A percentile compares a stretch with the other conserved stretches of the same genome.
Evolutionary conservation across 495 filamentous ascomycete genomes (phyloP).

Genomic region (Tuber borchii): DNA sequence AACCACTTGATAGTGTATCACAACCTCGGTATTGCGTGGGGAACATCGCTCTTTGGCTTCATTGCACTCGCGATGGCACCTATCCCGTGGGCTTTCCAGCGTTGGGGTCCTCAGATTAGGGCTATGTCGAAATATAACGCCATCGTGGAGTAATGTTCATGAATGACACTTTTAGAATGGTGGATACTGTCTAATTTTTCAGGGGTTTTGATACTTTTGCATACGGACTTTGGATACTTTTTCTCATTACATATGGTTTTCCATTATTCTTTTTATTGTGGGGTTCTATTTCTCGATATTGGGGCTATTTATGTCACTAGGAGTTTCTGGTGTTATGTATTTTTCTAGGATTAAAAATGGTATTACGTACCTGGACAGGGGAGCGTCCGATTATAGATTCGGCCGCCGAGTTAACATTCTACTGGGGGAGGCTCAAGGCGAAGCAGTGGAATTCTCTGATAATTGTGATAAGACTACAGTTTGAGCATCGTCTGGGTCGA

Average conservation of each 20-base stretch:
- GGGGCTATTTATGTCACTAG: not conserved
- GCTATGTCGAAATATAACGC: slow-evolving; percentile 47
- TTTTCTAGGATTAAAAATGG: not conserved
- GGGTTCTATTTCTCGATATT: not conserved
- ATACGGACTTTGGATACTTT: not conserved
- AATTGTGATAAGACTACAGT: not conserved
- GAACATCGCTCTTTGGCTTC: slow-evolving; percentile 55
- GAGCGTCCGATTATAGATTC: not conserved
- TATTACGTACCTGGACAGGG: not conserved
- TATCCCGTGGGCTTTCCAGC: slow-evolving; percentile 53
- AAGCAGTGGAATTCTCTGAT: not conserved
- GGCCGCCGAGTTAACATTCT: not conserved
- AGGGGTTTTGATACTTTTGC: not conserved
- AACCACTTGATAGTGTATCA: slow-evolving; percentile 49
- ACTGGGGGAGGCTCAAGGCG: not conserved
- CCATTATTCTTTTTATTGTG: slow-evolving; percentile 1
- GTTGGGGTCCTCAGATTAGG: slow-evolving; percentile 49
- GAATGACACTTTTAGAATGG: not conserved
- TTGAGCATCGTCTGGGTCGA: not conserved
- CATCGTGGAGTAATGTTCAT: slow-evolving; percentile 3
- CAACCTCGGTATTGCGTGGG: slow-evolving; percentile 55
- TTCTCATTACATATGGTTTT: not conserved
- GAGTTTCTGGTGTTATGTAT: slow-evolving; percentile 3
- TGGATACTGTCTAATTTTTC: not conserved
- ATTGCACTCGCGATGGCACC: slow-evolving; percentile 55